phyloP scores from a whole-genome alignment of 805 yeast genomes.

The Lipomyces yamadae region DNA sequence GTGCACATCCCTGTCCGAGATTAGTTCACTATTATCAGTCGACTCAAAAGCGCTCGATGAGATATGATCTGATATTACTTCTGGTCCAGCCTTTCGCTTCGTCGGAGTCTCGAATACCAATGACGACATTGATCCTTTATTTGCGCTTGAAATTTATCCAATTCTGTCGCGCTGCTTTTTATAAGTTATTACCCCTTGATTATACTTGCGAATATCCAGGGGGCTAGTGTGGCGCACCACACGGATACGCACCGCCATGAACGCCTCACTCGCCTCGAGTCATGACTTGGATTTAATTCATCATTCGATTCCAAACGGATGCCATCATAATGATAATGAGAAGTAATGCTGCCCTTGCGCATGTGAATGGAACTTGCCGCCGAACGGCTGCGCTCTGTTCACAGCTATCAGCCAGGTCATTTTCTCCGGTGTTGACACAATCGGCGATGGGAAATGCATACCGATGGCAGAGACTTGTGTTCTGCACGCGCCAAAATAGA shows the following conservation, averaged over 20 bases:
- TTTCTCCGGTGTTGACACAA: background rate
- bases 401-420: background rate
- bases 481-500: background rate
- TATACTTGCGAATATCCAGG: background rate
- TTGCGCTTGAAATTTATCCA: background rate
- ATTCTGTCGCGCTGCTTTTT: too few relatives aligned
- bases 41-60: background rate
- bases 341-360: background rate
- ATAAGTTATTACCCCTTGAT: too few relatives aligned
- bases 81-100: background rate
- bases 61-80: background rate
- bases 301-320: background rate
- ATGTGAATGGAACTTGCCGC: background rate
- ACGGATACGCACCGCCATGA: background rate
- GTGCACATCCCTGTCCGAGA: slow-evolving; percentile 32
- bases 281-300: background rate
- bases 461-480: background rate
- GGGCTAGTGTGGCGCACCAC: background rate
- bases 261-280: background rate
- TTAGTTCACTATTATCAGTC: slow-evolving; percentile 13
- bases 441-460: background rate
- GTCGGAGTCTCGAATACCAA: slow-evolving; percentile 3
- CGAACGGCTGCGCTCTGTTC: background rate
- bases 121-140: background rate
- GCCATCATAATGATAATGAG: background rate